A percentile compares a stretch with the other conserved stretches of the same genome.
Evolutionary conservation across 495 filamentous ascomycete species (phyloP).

Genomic region (Ramalina peruviana): DNA sequence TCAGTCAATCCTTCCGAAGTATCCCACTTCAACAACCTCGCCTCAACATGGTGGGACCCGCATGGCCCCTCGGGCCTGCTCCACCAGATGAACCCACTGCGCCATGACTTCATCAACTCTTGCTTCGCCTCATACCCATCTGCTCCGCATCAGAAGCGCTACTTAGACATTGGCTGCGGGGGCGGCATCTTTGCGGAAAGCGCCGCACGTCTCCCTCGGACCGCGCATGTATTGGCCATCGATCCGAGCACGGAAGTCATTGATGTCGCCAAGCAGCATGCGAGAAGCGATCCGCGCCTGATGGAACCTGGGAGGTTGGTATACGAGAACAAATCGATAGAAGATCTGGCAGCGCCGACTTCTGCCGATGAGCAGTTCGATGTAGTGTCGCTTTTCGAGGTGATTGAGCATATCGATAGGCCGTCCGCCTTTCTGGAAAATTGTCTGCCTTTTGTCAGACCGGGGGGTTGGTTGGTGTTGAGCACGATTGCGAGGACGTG

Average conservation of each 20-base stretch:
- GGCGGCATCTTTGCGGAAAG: constrained; percentile 93
- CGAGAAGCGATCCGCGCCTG: constrained; percentile 48
- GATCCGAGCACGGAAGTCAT: constrained; percentile 75
- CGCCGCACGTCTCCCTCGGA: constrained; percentile 57
- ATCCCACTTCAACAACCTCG: constrained; percentile 86
- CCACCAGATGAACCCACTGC: constrained; percentile 95
- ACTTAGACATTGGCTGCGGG: constrained; percentile 90
- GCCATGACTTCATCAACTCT: constrained; percentile 73
- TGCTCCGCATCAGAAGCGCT: constrained; percentile 31
- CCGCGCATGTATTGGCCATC: constrained; percentile 60
- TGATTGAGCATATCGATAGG: constrained; percentile 71
- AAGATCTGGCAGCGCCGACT: constrained; percentile 40
- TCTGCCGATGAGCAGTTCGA: constrained; percentile 42
- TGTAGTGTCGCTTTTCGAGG: constrained; percentile 80
- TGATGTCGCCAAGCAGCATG: constrained; percentile 62
- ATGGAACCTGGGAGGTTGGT: constrained; percentile 39
- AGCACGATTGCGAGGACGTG: constrained; percentile 83
- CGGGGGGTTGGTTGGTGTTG: constrained; percentile 83
- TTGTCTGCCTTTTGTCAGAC: constrained; percentile 59
- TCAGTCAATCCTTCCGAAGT: constrained; percentile 78
- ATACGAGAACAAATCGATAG: constrained; percentile 61
- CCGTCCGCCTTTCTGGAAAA: constrained; percentile 58
- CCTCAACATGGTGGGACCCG: constrained; percentile 94
- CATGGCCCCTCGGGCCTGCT: constrained; percentile 83
- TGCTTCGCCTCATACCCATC: constrained; percentile 41